Base-by-base conservation (phyloP, 495 filamentous ascomycete genomes). In the Monascus purpureus region DNA sequence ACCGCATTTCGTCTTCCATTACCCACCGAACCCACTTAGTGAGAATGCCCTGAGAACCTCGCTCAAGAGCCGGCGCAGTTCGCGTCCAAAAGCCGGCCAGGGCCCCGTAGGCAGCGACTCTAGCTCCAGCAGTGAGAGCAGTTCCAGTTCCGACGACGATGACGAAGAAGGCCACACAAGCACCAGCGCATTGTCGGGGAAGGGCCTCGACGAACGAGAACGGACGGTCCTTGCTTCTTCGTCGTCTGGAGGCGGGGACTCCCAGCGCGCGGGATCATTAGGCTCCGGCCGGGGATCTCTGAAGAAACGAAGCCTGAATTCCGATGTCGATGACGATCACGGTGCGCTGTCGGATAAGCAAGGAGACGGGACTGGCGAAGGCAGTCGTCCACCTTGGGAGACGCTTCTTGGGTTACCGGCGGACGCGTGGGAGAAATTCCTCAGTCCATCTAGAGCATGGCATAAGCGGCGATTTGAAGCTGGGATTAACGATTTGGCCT, bases 381-480 rank as follows among this genome's bases (percentile, higher is more conserved):
- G 8, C 14, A 15, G 25, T 8, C 70, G 71, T 12, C 62, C 72
- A 6, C 75, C 80, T 1, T 87, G 82, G 79, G 80, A 88, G 49
- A 74, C 72, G 13, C 65, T 93, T 8, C 59, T 86, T 25, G 83
- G 82, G 6, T 77, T 86, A 34, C 70, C 71, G 6, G 76, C 76
- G 13, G 76, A 75, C 32, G 79, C 82, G 17, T 73, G 94, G 44
- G 82, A 85, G 46, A 88, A 79, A 40, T 55, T 97, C 26, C 56
- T 97, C 32, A 84, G 78, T 24, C 90, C 90, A 8, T 70, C 73
- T 32, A 60, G 70, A 29, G 71, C 74, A n/a, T 87, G 77, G 57
- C 82, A 93, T 47, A 88, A 90, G 59, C 72, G 72, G 38, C 74
- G 76, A 11, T 94, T 94, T 47, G 85, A 95, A 48, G 63, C 95